Evolutionary conservation across 1,284 basidiomycete genomes (phyloP).

Genomic region (Termitomyces sp.): DNA sequence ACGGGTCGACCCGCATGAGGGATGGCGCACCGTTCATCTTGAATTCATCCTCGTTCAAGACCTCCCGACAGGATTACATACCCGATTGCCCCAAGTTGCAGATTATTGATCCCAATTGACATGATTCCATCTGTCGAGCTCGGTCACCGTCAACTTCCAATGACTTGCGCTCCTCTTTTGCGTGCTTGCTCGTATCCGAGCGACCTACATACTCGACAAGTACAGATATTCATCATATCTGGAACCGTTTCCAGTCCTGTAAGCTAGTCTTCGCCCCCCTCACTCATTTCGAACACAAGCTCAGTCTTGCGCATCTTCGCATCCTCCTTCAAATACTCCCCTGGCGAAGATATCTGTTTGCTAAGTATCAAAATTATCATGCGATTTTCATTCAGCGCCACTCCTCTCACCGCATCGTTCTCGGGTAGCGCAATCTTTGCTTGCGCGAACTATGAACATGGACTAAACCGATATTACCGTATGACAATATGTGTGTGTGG

Average conservation of each 20-base stretch:
- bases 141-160: not conserved
- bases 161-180: not conserved
- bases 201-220: not conserved
- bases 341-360: slow-evolving; percentile 15
- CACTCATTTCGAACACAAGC: slow-evolving; percentile 20
- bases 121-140: not conserved
- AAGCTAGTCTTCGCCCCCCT: slow-evolving; percentile 26
- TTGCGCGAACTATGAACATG: slow-evolving; percentile 16
- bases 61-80: not conserved
- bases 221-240: not conserved
- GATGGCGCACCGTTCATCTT: not conserved
- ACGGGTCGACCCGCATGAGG: too few species aligned
- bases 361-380: slow-evolving; percentile 9
- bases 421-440: slow-evolving; percentile 20
- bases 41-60: not conserved
- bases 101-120: not conserved
- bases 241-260: not conserved
- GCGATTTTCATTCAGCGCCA: slow-evolving; percentile 19
- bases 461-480: slow-evolving; percentile 17
- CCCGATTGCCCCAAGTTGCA: not conserved
- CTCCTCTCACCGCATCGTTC: slow-evolving; percentile 14
- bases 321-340: slow-evolving; percentile 13
- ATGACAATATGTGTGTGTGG: slow-evolving; percentile 14
- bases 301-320: slow-evolving; percentile 23
- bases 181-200: not conserved